Conservation (phyloP, 805 yeast genomes). For the Candida arabinofermentans region DNA sequence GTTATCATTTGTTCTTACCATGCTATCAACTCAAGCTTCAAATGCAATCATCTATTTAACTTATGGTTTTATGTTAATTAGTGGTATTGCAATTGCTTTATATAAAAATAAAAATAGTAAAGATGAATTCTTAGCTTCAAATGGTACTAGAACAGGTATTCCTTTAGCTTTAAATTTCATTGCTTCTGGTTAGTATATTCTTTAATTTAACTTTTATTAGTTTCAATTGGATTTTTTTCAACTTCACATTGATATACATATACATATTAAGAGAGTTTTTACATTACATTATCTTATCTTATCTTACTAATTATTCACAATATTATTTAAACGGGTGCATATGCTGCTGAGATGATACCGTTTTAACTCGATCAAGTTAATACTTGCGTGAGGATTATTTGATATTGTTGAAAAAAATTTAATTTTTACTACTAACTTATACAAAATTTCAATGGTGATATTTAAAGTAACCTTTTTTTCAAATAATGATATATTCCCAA, state of each 20-base stretch:
- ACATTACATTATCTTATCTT: background rate
- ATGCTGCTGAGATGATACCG: slow-evolving; percentile 68
- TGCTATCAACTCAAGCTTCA: slow-evolving; percentile 45
- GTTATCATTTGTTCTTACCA: background rate
- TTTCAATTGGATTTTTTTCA: slow-evolving; percentile 3
- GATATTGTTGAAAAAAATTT: slow-evolving; percentile 31
- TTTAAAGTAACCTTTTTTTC: background rate
- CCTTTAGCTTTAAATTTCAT: slow-evolving; percentile 86
- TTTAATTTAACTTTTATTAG: background rate
- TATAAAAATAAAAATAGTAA: slow-evolving; percentile 45
- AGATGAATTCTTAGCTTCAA: slow-evolving; percentile 52
- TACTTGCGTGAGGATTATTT: slow-evolving; percentile 74
- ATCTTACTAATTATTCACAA: slow-evolving; percentile 16
- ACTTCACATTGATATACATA: too few relatives aligned
- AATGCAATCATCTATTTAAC: slow-evolving; percentile 63
- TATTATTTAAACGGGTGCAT: slow-evolving; percentile 45
- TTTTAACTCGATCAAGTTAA: slow-evolving; percentile 75
- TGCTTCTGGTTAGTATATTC: slow-evolving; percentile 72
- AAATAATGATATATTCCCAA: background rate
- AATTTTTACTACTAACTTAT: background rate
- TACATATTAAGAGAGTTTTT: too few relatives aligned
- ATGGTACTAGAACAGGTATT: slow-evolving; percentile 73
- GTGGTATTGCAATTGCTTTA: slow-evolving; percentile 57
- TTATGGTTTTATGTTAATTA: slow-evolving; percentile 48
- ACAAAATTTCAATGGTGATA: background rate